These are phyloP conservation scores for Cryphonectria nitschkei DNA, from an alignment of 2,329 filamentous ascomycete species.

Conservation along the genomic window DNA sequence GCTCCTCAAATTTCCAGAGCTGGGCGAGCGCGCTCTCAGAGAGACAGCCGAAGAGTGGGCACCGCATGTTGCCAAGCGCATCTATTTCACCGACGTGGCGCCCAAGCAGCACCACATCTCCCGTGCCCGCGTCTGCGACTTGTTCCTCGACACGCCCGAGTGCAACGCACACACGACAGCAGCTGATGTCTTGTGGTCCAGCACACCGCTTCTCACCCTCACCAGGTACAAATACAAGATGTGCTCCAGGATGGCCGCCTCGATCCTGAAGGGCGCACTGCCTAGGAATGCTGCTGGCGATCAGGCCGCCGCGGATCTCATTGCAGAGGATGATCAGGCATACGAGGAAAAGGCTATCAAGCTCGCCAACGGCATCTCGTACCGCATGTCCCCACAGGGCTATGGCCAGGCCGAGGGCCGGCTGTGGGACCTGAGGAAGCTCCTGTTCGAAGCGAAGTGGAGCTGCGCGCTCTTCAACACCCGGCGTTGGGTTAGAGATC, in stretches of 20 bases:
- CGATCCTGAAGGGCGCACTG: constrained; percentile 86
- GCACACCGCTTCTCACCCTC: constrained; percentile 86
- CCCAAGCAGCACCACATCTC: constrained; percentile 94
- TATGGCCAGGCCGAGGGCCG: constrained; percentile 66
- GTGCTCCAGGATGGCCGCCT: constrained; percentile 97
- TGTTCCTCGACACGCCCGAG: constrained; percentile 96
- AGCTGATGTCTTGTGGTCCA: constrained; percentile 94
- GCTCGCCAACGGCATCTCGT: constrained; percentile 67
- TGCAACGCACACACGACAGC: constrained; percentile 98
- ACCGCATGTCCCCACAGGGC: constrained; percentile 49
- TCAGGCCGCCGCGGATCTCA: constrained; percentile 72
- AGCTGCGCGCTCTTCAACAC: constrained; percentile 90
- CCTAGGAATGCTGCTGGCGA: constrained; percentile 72
- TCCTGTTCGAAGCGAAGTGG: constrained; percentile 85
- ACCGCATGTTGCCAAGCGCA: constrained; percentile 79
- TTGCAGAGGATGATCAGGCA: constrained; percentile 75
- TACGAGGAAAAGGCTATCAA: constrained; percentile 80
- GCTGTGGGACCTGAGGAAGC: constrained; percentile 75
- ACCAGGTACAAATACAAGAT: constrained; percentile 97
- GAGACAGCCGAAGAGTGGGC: constrained; percentile 84
- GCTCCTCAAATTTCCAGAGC: constrained; percentile 94
- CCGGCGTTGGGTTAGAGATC: constrained; percentile 82
- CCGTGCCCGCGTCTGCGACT: constrained; percentile 85
- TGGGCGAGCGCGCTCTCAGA: constrained; percentile 84
- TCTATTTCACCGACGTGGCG: constrained; percentile 95